Base-by-base conservation (phyloP, 164 flowering plant genomes). In the Cinnamomum chago region DNA sequence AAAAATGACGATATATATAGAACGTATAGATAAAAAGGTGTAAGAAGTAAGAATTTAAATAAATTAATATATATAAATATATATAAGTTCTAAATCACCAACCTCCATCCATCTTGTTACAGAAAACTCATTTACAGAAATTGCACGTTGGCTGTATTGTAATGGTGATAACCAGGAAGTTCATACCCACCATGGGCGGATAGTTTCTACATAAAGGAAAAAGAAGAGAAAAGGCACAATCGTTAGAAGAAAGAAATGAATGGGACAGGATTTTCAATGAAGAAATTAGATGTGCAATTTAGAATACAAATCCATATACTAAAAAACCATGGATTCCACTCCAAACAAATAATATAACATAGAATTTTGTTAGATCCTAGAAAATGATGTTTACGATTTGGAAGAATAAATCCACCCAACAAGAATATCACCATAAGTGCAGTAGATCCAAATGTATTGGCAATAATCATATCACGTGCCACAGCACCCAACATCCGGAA, bases 121-220 rank as follows among this genome's bases (percentile, higher is more conserved):
- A 71, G 80, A 77, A 50, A 95, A 92, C 79, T 95, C 98, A 77
- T 95, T 95, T 24, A 92, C 90, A 65, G 97, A 80, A 78, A 92
- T 84, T 50, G 95, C 95, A 64, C 85, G 81, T 72, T 90, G 97
- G n/a, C 85, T 97, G 80, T 95, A 92, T 50, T 89, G 77, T 73
- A 95, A 81, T 27, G 98, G 98, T 27, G 98, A 95, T 72, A 95
- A 3, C 95, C 97, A 95, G 79, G 77, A 92, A 25, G 79, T 95
- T 97, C 97, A 95, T 15, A 76, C 22, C 97, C 95, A 91, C 97
- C 97, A 91, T 52, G 89, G 88, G 82, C 86, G 89, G 72, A 91
- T 90, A 79, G 64, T 73, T 10, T 50, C 97, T 92, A 40, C 47
- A 40, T 40, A 7, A 85, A 68, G 77, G 76, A 33, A 50, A 55